Evolutionary conservation across 2,329 filamentous ascomycete genomes (phyloP).

Genomic region (Lizonia empirigonia): DNA sequence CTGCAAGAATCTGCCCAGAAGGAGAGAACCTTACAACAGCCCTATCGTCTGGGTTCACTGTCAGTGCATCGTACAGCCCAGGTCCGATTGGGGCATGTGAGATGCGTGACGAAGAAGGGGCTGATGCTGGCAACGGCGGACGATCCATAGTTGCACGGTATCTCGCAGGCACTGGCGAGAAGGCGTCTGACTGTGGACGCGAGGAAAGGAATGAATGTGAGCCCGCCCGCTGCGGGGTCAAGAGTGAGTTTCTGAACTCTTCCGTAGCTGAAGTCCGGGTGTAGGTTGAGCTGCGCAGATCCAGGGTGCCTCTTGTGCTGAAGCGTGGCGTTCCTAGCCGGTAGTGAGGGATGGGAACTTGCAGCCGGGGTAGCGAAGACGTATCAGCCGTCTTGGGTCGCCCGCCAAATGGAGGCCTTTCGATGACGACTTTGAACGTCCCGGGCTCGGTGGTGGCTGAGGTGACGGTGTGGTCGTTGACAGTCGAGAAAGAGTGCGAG

Average conservation of each 20-base stretch:
- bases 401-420: constrained; percentile 64
- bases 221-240: constrained; percentile 49
- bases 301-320: constrained; percentile 74
- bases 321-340: constrained; percentile 82
- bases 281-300: constrained; percentile 81
- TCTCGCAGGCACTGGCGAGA: constrained; percentile 40
- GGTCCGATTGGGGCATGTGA: constrained; percentile 56
- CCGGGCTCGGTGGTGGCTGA: constrained; percentile 64
- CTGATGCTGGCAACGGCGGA: constrained; percentile 40
- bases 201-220: constrained; percentile 45
- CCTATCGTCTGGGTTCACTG: constrained; percentile 80
- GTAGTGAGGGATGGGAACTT: constrained; percentile 83
- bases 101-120: constrained; percentile 43
- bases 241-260: constrained; percentile 67
- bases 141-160: constrained; percentile 46
- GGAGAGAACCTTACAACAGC: constrained; percentile 82
- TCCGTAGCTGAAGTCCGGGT: constrained; percentile 69
- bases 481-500: constrained; percentile 77
- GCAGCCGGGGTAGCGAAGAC: constrained; percentile 61
- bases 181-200: constrained; percentile 46
- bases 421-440: constrained; percentile 80
- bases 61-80: constrained; percentile 80
- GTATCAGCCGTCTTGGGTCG: constrained; percentile 68
- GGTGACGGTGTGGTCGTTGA: constrained; percentile 63
- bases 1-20: constrained; percentile 79